Evolutionary conservation across 208 protist genomes (phyloP).

Genomic region (Trypanosoma theileri): DNA sequence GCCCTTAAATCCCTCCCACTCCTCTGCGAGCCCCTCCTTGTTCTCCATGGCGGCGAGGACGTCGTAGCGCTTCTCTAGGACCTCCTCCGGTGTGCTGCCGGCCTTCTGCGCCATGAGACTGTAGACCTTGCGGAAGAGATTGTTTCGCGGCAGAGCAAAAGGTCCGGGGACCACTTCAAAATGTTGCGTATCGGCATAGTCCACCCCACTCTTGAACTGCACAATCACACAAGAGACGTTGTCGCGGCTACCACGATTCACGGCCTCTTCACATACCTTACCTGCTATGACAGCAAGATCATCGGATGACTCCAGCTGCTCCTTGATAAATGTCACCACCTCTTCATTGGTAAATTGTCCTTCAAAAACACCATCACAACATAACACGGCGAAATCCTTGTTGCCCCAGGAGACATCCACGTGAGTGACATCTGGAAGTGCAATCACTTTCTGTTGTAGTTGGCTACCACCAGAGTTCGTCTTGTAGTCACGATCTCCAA

Average conservation of each 20-base stretch:
- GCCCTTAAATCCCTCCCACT: constrained; percentile 53
- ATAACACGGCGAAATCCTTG: constrained; percentile 85
- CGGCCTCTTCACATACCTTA: constrained; percentile 86
- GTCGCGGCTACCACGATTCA: constrained; percentile 88
- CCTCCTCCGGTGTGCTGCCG: constrained; percentile 55
- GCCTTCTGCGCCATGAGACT: constrained; percentile 78
- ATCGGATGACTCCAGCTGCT: constrained; percentile 63
- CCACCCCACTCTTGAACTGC: constrained; percentile 78
- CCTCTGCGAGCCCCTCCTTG: constrained; percentile 50
- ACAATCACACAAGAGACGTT: constrained; percentile 93
- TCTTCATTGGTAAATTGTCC: constrained; percentile 90
- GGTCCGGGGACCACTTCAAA: constrained; percentile 74
- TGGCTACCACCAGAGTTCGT: constrained; percentile 49
- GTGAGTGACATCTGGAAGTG: constrained; percentile 84
- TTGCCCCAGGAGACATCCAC: constrained; percentile 63
- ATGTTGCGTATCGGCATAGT: constrained; percentile 75
- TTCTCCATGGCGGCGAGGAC: constrained; percentile 40
- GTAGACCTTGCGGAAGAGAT: constrained; percentile 84
- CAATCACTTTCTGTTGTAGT: constrained; percentile 89
- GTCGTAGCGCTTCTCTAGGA: constrained; percentile 87
- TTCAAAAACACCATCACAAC: constrained; percentile 93
- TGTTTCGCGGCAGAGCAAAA: constrained; percentile 71
- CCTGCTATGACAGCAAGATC: constrained; percentile 83
- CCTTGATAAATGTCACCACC: constrained; percentile 85
- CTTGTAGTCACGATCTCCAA: constrained; percentile 95